These are phyloP conservation scores for Biancaea sappan DNA, from an alignment of 306 rosid genomes.

Conservation along the genomic window DNA sequence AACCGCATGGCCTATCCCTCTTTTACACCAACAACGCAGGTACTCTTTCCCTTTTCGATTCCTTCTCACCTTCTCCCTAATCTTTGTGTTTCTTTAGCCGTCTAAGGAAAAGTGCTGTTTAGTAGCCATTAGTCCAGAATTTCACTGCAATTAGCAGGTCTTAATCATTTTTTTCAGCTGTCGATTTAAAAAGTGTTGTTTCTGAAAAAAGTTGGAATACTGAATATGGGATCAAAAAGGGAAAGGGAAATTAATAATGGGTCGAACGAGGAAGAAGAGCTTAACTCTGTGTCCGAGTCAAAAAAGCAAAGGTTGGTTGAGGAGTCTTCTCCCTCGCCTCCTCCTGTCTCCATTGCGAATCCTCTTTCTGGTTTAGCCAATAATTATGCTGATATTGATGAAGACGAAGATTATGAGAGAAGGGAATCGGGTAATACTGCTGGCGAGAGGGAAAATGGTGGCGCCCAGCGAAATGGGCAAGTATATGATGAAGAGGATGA, in stretches of 20 bases:
- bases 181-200: not conserved
- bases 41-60: not conserved
- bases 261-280: slow-evolving; percentile 37
- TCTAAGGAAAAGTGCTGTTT: no score
- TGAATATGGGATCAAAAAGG: slow-evolving; percentile 47
- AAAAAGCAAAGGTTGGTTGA: slow-evolving; percentile 43
- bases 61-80: not conserved
- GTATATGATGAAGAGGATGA: slow-evolving; percentile 41
- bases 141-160: not conserved
- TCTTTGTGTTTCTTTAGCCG: no score
- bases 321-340: slow-evolving; percentile 44
- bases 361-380: slow-evolving; percentile 61
- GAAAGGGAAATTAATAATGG: slow-evolving; percentile 32
- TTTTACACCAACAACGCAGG: not conserved
- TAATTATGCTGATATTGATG: slow-evolving; percentile 57
- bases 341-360: slow-evolving; percentile 46
- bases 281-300: slow-evolving; percentile 24
- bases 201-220: not conserved
- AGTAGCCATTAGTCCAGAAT: not conserved
- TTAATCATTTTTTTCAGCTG: not conserved
- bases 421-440: slow-evolving; percentile 28
- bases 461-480: slow-evolving; percentile 43
- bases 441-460: slow-evolving; percentile 33
- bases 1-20: not conserved
- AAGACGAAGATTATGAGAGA: slow-evolving; percentile 44